Conservation (phyloP, 2,329 filamentous ascomycete genomes). For the Rhynchosporium secalis region DNA sequence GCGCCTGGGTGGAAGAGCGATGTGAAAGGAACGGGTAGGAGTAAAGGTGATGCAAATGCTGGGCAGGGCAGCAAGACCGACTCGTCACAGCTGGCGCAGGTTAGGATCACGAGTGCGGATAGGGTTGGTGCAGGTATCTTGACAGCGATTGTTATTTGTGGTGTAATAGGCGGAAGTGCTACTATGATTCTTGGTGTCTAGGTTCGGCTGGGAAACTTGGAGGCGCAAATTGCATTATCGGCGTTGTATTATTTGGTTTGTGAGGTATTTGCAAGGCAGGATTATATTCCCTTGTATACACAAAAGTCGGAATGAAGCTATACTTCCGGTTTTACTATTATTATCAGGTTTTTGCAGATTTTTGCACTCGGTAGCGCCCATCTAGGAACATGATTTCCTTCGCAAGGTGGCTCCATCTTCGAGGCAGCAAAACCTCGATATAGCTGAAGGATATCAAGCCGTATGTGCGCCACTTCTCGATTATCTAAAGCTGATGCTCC, state of each 20-base stretch:
- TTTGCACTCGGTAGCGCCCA: too few species aligned
- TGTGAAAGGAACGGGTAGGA: slow-evolving; percentile 48
- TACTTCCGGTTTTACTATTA: too few species aligned
- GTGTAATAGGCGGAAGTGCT: slow-evolving; percentile 29
- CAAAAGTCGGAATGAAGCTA: too few species aligned
- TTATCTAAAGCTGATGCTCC: too few species aligned
- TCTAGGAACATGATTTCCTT: too few species aligned
- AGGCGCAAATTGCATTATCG: not conserved
- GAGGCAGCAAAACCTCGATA: too few species aligned
- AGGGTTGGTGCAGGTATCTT: slow-evolving; percentile 46
- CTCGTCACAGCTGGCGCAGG: slow-evolving; percentile 16
- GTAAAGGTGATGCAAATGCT: slow-evolving; percentile 34
- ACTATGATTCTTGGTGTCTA: slow-evolving; percentile 11
- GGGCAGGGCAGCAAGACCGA: slow-evolving; percentile 16
- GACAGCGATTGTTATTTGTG: slow-evolving; percentile 40
- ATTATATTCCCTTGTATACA: not conserved
- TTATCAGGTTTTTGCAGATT: too few species aligned
- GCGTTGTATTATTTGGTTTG: slow-evolving; percentile 5
- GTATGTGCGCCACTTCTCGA: too few species aligned
- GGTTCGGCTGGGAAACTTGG: not conserved
- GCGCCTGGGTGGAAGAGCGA: slow-evolving; percentile 38
- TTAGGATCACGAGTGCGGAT: slow-evolving; percentile 42
- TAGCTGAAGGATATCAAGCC: too few species aligned
- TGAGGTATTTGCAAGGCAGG: slow-evolving; percentile 5
- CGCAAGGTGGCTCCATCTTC: too few species aligned